Evolutionary conservation across 352 stramenopile species (phyloP).

Genomic region (Thraustochytrium striatum): DNA sequence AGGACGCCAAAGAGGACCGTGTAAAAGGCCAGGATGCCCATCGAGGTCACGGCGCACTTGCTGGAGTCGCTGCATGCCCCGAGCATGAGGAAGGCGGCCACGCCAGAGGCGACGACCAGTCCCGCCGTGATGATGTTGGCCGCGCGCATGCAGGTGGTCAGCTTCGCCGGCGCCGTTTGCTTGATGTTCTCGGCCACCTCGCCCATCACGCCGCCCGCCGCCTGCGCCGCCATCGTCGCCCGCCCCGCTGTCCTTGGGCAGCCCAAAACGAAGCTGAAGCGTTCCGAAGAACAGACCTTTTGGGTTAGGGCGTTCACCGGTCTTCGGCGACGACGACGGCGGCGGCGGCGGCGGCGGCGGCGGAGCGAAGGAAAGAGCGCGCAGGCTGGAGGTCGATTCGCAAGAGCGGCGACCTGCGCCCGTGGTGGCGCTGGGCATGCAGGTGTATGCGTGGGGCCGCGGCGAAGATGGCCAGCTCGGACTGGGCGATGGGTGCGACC

Average conservation of each 20-base stretch:
- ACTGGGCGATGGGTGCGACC: conserved; percentile 29
- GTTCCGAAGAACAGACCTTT: too few relatives aligned
- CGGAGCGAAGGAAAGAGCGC: too few relatives aligned
- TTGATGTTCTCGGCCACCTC: conserved; percentile 27
- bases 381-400: too few relatives aligned
- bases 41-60: not conserved
- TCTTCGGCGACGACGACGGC: too few relatives aligned
- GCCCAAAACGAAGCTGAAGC: not conserved
- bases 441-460: conserved; percentile 48
- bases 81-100: conserved; percentile 31
- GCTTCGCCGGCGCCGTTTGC: conserved; percentile 31
- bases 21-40: conserved; percentile 35
- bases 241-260: not conserved
- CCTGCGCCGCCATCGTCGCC: not conserved
- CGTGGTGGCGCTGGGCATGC: not conserved
- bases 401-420: too few relatives aligned
- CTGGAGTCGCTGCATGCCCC: not conserved
- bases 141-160: conserved; percentile 19
- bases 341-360: too few relatives aligned
- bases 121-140: conserved; percentile 40
- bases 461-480: conserved; percentile 46
- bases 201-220: not conserved
- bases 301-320: too few relatives aligned
- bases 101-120: conserved; percentile 21
- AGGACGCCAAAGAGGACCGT: conserved; percentile 42